Conservation (phyloP, 1,284 basidiomycete species). For the Puccinia triticina region DNA sequence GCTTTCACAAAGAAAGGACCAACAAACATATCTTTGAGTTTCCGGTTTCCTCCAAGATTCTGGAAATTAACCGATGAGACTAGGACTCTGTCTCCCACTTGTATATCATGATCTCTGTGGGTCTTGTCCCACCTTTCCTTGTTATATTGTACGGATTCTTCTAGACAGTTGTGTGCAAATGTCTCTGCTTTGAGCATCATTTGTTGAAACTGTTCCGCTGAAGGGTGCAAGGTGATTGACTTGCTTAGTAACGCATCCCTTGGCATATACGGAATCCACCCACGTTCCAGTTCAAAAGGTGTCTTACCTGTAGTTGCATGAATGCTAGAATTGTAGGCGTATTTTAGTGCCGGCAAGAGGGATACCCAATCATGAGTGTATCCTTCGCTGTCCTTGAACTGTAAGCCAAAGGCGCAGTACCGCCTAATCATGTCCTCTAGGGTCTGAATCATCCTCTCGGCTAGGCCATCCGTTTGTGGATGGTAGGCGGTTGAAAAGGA, state of each 20-base stretch:
- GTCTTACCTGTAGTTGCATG: background rate
- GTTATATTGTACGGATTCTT: background rate
- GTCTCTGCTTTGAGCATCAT: background rate
- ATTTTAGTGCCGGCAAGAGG: constrained; percentile 24
- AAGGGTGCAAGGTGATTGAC: background rate
- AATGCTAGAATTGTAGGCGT: constrained; percentile 15
- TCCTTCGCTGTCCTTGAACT: background rate
- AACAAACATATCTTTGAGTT: no score
- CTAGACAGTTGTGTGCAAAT: background rate
- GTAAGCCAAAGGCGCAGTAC: constrained; percentile 15
- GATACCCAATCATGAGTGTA: constrained; percentile 27
- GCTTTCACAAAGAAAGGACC: background rate
- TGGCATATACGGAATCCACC: no score
- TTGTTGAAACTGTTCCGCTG: background rate
- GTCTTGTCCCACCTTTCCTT: constrained; percentile 3
- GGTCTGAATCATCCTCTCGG: constrained; percentile 39
- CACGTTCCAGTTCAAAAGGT: constrained; percentile 22
- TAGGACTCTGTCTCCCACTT: constrained; percentile 13
- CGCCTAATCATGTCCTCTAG: constrained; percentile 18
- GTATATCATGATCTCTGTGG: background rate
- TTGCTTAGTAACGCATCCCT: background rate
- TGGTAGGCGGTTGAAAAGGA: no score
- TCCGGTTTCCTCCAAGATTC: background rate
- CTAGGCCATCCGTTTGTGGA: no score
- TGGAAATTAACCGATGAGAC: constrained; percentile 3